Evolutionary conservation across 768 basidiomycete species (phyloP), one percentile per base, ranked within the genome.

Genomic region (Scleroderma bovista): DNA sequence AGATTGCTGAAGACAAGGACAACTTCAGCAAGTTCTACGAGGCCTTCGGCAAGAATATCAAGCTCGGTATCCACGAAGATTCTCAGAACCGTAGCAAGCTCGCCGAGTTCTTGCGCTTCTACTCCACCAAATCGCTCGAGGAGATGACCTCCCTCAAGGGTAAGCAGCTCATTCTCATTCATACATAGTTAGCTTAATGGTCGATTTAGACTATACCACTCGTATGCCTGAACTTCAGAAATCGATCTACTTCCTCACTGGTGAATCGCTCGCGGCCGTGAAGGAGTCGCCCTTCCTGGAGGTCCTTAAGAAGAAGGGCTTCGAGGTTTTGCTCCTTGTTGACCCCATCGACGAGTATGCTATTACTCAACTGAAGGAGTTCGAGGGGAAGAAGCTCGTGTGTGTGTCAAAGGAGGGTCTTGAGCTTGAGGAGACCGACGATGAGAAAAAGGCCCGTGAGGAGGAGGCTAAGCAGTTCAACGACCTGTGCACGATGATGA

Each of bases 341-440:
- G 95, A 98, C 77, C 95, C 95, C 63, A 98, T 97, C 64, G 95
- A 97, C 69, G 94, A 97, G 75, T 99, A 98, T 67, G 95, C 95
- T 53, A 84, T 94, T 69, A 95, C 93, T 19, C 95, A 98, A 69
- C 83, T 99, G 69, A 98, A 98, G 81, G 95, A 98, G 77, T 99
- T 95, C 64, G 95, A 97, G 51, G 86, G 88, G 70, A 93, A 93
- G 81, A 97, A 96, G 75, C 84, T 99, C 50, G 74, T 97, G 60
- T 97, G 93, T 62, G 93, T 99, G 43, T 96, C 93, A 59, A 99
- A 99, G 77, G 95, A 99, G 73, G 95, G 95, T 50, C 86, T 99
- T 51, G 95, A 99, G 77, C 88, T 97, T 52, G 94, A 98, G 74
- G 95, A 99, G 80, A 94, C 92, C 15, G 93, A 95, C 9, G 95